phyloP scores from a whole-genome alignment of 208 protist species.

The Tritrichomonas musculus region DNA sequence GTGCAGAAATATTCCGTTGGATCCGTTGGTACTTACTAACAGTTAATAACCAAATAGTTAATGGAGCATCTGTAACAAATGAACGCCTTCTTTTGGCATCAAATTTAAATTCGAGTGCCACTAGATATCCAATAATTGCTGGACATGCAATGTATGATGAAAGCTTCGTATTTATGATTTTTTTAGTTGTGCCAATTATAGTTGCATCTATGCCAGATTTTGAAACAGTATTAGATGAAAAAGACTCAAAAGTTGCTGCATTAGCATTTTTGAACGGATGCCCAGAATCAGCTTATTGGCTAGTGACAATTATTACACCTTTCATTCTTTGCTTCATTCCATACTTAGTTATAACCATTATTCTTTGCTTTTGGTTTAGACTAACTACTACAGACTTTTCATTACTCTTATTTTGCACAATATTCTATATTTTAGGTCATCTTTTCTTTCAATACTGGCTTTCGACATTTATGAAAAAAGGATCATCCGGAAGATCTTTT shows the following conservation, averaged over 20 bases:
- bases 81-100: not conserved
- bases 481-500: not conserved
- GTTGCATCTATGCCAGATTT: not conserved
- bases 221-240: not conserved
- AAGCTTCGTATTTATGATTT: not conserved
- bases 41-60: too few species aligned
- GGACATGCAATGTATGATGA: not conserved
- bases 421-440: not conserved
- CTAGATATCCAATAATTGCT: not conserved
- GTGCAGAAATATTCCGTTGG: not conserved
- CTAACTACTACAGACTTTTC: not conserved
- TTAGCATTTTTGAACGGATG: not conserved
- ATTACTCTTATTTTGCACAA: not conserved
- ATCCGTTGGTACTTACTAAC: not conserved
- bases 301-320: not conserved
- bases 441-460: not conserved
- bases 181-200: not conserved
- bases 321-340: constrained; percentile 21
- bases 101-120: not conserved
- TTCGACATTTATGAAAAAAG: not conserved
- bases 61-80: too few species aligned
- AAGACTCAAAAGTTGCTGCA: not conserved
- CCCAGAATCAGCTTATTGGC: not conserved
- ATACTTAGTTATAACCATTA: not conserved
- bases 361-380: not conserved